Evolutionary conservation across 192 early-diverging fungal species (phyloP).

Genomic region (Dissophora ornata): DNA sequence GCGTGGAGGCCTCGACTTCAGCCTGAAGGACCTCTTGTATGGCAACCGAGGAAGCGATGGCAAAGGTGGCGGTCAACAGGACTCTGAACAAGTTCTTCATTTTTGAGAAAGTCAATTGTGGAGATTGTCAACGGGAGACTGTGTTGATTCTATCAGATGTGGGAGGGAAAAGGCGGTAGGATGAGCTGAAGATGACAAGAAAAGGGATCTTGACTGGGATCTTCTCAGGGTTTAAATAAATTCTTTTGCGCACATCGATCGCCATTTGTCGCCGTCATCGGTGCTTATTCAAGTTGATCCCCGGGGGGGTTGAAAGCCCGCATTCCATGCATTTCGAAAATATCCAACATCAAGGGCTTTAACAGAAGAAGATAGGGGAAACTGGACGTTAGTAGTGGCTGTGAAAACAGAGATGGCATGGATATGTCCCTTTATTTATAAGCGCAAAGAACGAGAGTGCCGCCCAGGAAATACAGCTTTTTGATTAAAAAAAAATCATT

Average conservation of each 20-base stretch:
- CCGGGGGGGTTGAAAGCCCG: too few relatives aligned
- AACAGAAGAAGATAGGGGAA: too few relatives aligned
- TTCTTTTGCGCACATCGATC: constrained; percentile 2
- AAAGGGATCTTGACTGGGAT: not conserved
- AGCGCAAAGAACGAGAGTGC: too few relatives aligned
- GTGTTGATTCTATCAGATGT: not conserved
- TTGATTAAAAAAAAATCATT: too few relatives aligned
- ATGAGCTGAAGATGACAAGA: constrained; percentile 1
- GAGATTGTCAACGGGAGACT: not conserved
- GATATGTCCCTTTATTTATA: too few relatives aligned
- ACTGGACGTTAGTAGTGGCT: too few relatives aligned
- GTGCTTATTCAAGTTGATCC: not conserved
- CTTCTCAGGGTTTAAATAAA: not conserved
- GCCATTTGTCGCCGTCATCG: not conserved
- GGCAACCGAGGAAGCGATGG: constrained; percentile 1
- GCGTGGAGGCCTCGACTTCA: not conserved
- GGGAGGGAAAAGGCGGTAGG: not conserved
- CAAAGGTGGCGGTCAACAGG: constrained; percentile 4
- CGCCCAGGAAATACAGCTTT: too few relatives aligned
- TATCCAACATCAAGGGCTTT: too few relatives aligned
- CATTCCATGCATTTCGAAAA: too few relatives aligned
- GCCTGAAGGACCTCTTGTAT: not conserved
- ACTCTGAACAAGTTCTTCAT: constrained; percentile 7
- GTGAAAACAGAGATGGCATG: too few relatives aligned
- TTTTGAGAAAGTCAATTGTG: not conserved